phyloP scores from a whole-genome alignment of 176 grass and related monocot genomes.

The Tillandsia fasciculata region DNA sequence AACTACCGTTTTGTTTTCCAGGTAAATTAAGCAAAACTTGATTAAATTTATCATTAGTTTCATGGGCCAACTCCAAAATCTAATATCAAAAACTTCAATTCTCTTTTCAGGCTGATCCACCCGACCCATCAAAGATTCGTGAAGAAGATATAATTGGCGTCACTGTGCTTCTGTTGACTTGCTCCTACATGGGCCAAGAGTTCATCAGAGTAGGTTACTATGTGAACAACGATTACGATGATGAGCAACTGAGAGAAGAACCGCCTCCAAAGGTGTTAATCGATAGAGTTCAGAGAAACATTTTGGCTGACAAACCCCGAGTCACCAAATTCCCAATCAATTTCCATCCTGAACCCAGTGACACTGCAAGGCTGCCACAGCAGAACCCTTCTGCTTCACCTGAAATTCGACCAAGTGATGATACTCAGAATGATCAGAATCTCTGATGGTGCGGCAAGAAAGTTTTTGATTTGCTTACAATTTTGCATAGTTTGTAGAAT shows the following conservation, averaged over 20 bases:
- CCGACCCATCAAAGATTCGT: constrained; percentile 79
- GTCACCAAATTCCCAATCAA: constrained; percentile 99
- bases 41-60: neutral
- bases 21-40: constrained; percentile 25
- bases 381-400: constrained; percentile 33
- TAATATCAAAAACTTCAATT: neutral
- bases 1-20: constrained; percentile 94
- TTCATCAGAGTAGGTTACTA: constrained; percentile 99
- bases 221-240: constrained; percentile 92
- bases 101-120: constrained; percentile 74
- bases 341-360: constrained; percentile 77
- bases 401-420: constrained; percentile 33
- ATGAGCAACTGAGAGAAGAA: constrained; percentile 90
- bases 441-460: constrained; percentile 19
- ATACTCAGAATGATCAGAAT: constrained; percentile 8
- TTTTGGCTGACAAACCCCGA: constrained; percentile 86
- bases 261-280: constrained; percentile 64
- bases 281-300: constrained; percentile 87
- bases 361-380: constrained; percentile 39
- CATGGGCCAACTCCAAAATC: constrained; percentile 10
- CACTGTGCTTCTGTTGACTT: constrained; percentile 85
- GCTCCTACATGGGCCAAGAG: constrained; percentile 92
- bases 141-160: constrained; percentile 98
- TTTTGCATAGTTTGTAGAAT: constrained; percentile 14
- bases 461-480: constrained; percentile 18